phyloP scores from a whole-genome alignment of 768 basidiomycete genomes.

The Hygrophorus russula region DNA sequence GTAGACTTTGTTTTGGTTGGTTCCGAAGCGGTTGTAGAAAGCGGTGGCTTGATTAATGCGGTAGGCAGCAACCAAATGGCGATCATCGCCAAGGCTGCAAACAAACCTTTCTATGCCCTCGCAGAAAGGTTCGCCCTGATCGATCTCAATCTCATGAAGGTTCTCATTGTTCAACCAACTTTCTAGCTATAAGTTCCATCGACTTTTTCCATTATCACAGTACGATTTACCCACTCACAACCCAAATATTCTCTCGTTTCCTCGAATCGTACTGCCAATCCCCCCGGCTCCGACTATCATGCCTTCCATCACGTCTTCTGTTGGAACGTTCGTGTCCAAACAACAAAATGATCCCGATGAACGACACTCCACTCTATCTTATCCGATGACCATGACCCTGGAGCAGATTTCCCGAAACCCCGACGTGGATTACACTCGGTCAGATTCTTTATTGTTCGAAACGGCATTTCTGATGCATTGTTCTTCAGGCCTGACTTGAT shows the following conservation, averaged over 20 bases:
- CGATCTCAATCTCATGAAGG: slow-evolving; percentile 6
- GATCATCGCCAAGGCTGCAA: slow-evolving; percentile 86
- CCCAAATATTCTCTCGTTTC: slow-evolving; percentile 63
- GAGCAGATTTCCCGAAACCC: slow-evolving; percentile 80
- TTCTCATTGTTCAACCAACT: slow-evolving; percentile 11
- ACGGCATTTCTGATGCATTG: slow-evolving; percentile 9
- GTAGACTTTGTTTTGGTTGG: slow-evolving; percentile 95
- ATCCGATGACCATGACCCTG: slow-evolving; percentile 49
- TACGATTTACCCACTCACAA: slow-evolving; percentile 82
- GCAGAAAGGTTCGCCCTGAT: slow-evolving; percentile 60
- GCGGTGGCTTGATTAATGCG: slow-evolving; percentile 75
- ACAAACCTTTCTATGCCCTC: slow-evolving; percentile 93
- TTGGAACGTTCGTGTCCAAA: slow-evolving; percentile 1
- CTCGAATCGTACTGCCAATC: slow-evolving; percentile 20
- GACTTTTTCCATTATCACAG: slow-evolving; percentile 87
- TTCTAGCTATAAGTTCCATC: slow-evolving; percentile 90
- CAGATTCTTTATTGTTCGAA: slow-evolving; percentile 11
- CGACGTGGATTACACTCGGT: slow-evolving; percentile 92
- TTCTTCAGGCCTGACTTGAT: slow-evolving; percentile 74
- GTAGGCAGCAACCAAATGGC: slow-evolving; percentile 97
- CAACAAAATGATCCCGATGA: slow-evolving; percentile 7
- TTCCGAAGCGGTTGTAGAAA: slow-evolving; percentile 96
- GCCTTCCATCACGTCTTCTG: slow-evolving; percentile 1
- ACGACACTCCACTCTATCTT: slow-evolving; percentile 11
- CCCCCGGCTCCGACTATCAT: slow-evolving; percentile 1